phyloP scores from a whole-genome alignment of 208 protist genomes.

The Balamuthia mandrillaris region DNA sequence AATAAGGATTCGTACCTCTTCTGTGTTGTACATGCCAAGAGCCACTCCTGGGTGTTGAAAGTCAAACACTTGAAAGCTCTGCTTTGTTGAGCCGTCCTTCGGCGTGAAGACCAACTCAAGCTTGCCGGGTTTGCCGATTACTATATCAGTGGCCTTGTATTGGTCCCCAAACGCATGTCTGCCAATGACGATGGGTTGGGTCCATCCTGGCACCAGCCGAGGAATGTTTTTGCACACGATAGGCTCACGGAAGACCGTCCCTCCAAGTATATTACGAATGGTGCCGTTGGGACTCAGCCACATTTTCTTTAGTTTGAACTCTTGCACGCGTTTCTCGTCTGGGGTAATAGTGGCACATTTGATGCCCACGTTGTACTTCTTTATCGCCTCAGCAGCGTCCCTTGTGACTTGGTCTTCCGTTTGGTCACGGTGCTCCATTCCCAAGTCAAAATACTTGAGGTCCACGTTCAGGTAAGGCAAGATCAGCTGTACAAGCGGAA shows the following conservation, averaged over 20 bases:
- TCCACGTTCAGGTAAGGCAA: conserved; percentile 91
- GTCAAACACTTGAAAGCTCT: conserved; percentile 76
- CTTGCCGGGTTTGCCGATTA: conserved; percentile 78
- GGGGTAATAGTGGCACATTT: conserved; percentile 98
- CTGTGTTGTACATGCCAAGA: conserved; percentile 94
- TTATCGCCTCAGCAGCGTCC: conserved; percentile 83
- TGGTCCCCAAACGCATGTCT: conserved; percentile 93
- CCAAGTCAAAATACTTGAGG: conserved; percentile 94
- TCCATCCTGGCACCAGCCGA: conserved; percentile 81
- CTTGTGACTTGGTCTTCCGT: conserved; percentile 69
- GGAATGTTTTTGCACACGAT: conserved; percentile 78
- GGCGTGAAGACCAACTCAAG: conserved; percentile 89
- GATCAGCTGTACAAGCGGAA: conserved; percentile 71
- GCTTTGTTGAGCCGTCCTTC: conserved; percentile 51
- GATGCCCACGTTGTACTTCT: conserved; percentile 92
- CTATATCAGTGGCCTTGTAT: conserved; percentile 90
- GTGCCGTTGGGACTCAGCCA: conserved; percentile 97
- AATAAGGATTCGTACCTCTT: conserved; percentile 46
- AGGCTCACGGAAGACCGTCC: conserved; percentile 96
- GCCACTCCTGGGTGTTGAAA: conserved; percentile 78
- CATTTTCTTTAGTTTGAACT: conserved; percentile 96
- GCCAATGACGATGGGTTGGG: conserved; percentile 90
- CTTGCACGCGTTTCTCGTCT: conserved; percentile 89
- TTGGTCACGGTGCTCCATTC: conserved; percentile 79
- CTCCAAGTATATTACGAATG: conserved; percentile 95